Percentiles rank a stretch among this genome's conserved stretches.
Evolutionary conservation across 169 alveolate genomes (phyloP).

Genomic region (Gregarina niphandrodes): DNA sequence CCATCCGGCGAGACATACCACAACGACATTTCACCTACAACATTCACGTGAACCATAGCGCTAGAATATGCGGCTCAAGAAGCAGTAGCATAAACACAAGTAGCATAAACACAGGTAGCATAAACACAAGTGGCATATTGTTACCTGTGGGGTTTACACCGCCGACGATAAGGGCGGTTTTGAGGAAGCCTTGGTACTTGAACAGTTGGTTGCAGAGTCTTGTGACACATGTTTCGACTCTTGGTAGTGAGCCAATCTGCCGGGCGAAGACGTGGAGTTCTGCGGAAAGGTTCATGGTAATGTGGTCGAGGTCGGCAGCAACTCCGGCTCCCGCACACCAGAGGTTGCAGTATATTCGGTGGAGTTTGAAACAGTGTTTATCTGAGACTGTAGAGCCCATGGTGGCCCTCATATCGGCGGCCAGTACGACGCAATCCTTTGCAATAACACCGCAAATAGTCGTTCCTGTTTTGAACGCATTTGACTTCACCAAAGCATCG

Average conservation of each 20-base stretch:
- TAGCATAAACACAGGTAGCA: too few species aligned
- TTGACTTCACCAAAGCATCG: too few species aligned
- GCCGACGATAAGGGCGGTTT: slow-evolving; percentile 85
- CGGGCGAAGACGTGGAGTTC: slow-evolving; percentile 32
- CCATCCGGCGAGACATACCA: too few species aligned
- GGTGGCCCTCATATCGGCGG: slow-evolving; percentile 97
- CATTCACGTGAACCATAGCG: too few species aligned
- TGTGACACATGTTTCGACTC: slow-evolving; percentile 1
- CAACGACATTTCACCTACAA: too few species aligned
- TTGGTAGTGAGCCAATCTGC: background rate
- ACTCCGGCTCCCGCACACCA: slow-evolving; percentile 97
- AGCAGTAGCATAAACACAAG: too few species aligned
- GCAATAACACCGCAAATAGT: slow-evolving; percentile 85
- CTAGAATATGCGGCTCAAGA: too few species aligned
- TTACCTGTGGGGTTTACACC: slow-evolving; percentile 90
- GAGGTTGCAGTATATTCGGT: slow-evolving; percentile 73
- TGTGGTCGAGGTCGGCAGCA: slow-evolving; percentile 90
- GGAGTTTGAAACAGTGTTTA: slow-evolving; percentile 80
- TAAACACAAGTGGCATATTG: too few species aligned
- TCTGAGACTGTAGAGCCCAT: slow-evolving; percentile 91
- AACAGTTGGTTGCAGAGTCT: background rate
- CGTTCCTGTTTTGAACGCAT: slow-evolving; percentile 65
- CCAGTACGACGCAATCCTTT: slow-evolving; percentile 81
- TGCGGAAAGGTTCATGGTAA: slow-evolving; percentile 52
- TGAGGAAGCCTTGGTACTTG: slow-evolving; percentile 74